phyloP scores from a whole-genome alignment of 768 basidiomycete species.

The Lactarius hatsudake region DNA sequence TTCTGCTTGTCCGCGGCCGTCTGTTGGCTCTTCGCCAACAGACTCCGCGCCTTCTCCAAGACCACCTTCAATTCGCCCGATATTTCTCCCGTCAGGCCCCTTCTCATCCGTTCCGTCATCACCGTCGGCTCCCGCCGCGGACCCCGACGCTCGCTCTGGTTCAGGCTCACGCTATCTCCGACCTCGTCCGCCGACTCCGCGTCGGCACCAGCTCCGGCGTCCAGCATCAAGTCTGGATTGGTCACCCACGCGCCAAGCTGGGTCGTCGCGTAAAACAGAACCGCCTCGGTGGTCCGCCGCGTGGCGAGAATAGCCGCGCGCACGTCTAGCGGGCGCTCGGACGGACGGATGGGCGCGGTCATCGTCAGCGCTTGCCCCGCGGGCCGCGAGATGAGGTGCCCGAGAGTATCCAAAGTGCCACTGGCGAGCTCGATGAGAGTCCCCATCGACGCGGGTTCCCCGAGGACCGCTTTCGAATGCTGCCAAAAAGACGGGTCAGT shows the following conservation, averaged over 20 bases:
- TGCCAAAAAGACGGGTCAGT: constrained; percentile 34
- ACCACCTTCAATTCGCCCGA: constrained; percentile 66
- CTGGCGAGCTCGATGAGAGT: constrained; percentile 85
- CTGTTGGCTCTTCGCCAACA: constrained; percentile 57
- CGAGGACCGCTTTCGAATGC: constrained; percentile 83
- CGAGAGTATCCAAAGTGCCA: constrained; percentile 69
- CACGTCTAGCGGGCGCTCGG: constrained; percentile 50
- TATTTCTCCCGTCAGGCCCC: constrained; percentile 82
- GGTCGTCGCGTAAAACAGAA: constrained; percentile 67
- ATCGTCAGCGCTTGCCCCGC: constrained; percentile 52
- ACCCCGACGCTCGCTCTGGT: constrained; percentile 41
- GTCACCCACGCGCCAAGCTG: constrained; percentile 79
- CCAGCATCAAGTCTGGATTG: constrained; percentile 54
- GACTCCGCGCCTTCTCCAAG: constrained; percentile 60
- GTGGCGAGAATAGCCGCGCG: constrained; percentile 55
- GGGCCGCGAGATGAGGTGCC: constrained; percentile 61
- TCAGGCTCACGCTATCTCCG: constrained; percentile 15
- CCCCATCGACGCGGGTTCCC: constrained; percentile 81
- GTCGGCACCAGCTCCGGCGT: constrained; percentile 28
- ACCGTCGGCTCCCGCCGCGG: constrained; percentile 42
- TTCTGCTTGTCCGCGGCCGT: constrained; percentile 43
- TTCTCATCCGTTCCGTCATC: constrained; percentile 62
- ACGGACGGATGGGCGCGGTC: constrained; percentile 31
- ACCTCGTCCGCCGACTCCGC: constrained; percentile 46
- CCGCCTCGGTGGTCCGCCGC: constrained; percentile 62